Evolutionary conservation across 345 rosid genomes (phyloP), one percentile per base, ranked within the genome.

Genomic region (Populus alba): DNA sequence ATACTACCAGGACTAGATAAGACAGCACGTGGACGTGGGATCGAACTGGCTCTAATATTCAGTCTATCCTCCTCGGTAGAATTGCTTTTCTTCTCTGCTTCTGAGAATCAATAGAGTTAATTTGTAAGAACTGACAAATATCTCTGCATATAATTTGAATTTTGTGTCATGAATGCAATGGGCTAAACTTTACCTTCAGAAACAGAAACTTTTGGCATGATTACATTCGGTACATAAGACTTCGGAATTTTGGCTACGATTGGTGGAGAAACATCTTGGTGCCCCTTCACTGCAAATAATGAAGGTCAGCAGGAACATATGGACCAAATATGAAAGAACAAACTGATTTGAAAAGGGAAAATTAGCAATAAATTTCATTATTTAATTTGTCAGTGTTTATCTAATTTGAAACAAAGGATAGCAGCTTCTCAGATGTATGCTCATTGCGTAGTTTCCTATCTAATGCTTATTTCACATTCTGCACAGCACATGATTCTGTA

Each of bases 21-120:
- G 63, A 91, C 89, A 77, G 95, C 95, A 55, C 95, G 90, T 13
- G 93, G 95, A 13, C 91, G 95, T 10, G 79, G 87, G 72, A 89
- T 75, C 39, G 86, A 53, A 83, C 87, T 51, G 70, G 87, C 89
- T 79, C 89, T 85, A 29, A 87, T 81, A n/a, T 85, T 86, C 73
- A 85, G 87, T 82, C 74, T 87, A 23, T 81, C 74, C 41, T 79
- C 85, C 75, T 82, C 88, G 20, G 78, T 79, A 5, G 55, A 31
- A 59, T 35, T 61, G 61, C 81, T 76, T 37, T 79, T 83, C 69
- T 80, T 87, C 66, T 84, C 89, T 63, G 72, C 7, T 66, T 39
- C 85, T 75, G 86, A 79, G 51, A 69, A 78, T 49, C 39, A 77
- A 70, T 72, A 41, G 63, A 43, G 63, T 33, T 63, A 39, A 23